A percentile compares a stretch with the other conserved stretches of the same genome.
Conservation (phyloP, 2,329 filamentous ascomycete genomes). For the Fusarium austroafricanum region DNA sequence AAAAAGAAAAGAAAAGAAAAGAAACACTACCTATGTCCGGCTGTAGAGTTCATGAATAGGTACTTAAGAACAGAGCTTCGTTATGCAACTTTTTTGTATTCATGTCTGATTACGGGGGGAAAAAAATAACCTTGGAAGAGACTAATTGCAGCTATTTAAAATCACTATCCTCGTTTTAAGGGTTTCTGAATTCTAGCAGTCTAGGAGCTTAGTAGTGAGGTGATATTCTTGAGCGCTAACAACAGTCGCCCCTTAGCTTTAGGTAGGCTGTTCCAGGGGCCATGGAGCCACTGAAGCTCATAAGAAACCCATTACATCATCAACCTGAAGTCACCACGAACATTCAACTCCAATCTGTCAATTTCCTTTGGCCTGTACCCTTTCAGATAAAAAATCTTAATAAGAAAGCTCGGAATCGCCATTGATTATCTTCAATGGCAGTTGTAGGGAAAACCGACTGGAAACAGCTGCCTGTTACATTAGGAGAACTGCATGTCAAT, state of each 20-base stretch:
- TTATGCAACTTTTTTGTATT: too few species aligned
- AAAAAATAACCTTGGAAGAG: too few species aligned
- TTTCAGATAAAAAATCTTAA: neutral
- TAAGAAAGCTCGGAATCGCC: too few species aligned
- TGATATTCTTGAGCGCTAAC: neutral
- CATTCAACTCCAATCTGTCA: slow-evolving; percentile 16
- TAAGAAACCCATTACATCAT: slow-evolving; percentile 24
- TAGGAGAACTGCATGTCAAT: slow-evolving; percentile 91
- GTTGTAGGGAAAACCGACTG: slow-evolving; percentile 74
- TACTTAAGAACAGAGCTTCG: too few species aligned
- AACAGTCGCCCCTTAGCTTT: neutral
- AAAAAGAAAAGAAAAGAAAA: too few species aligned
- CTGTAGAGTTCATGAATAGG: too few species aligned
- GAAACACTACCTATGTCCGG: too few species aligned
- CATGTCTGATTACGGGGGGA: too few species aligned
- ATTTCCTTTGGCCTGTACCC: neutral
- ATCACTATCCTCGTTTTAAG: too few species aligned
- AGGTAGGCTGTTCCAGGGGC: slow-evolving; percentile 4
- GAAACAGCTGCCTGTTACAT: slow-evolving; percentile 84
- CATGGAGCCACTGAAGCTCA: slow-evolving; percentile 4
- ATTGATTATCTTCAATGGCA: slow-evolving; percentile 47
- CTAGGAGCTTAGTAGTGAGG: neutral
- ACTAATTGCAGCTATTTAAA: too few species aligned
- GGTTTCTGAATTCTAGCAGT: neutral
- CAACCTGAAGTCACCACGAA: slow-evolving; percentile 7